Conservation (phyloP, 257 asterid genomes). For the Penstemon newberryi region DNA sequence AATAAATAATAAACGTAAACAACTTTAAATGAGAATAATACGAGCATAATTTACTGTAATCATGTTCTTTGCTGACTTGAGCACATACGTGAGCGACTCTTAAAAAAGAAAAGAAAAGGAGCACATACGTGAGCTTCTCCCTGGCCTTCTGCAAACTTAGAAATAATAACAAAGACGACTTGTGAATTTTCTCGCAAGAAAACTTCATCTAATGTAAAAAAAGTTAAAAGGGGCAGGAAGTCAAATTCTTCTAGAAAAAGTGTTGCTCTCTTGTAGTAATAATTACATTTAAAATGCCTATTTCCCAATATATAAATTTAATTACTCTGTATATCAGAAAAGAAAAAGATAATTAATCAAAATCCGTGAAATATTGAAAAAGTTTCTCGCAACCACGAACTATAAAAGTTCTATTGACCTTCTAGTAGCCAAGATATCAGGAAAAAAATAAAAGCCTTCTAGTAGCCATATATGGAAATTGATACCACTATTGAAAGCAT, state of each 20-base stretch:
- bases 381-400: no score
- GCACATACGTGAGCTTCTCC: slow-evolving; percentile 2
- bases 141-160: background rate
- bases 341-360: no score
- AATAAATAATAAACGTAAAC: background rate
- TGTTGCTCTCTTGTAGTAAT: background rate
- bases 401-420: no score
- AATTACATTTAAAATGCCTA: no score
- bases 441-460: no score
- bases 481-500: no score
- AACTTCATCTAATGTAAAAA: no score
- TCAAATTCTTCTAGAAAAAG: slow-evolving; percentile 19
- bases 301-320: background rate
- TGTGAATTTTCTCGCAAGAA: background rate
- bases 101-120: no score
- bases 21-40: background rate
- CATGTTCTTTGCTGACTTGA: slow-evolving; percentile 2
- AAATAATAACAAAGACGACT: no score
- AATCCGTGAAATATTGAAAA: no score
- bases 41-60: background rate
- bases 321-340: background rate
- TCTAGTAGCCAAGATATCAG: no score
- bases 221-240: background rate
- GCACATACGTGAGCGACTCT: slow-evolving; percentile 14
- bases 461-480: no score